Conservation (phyloP, 2,329 filamentous ascomycete species). For the Nothophaeocryptopus gaeumannii region DNA sequence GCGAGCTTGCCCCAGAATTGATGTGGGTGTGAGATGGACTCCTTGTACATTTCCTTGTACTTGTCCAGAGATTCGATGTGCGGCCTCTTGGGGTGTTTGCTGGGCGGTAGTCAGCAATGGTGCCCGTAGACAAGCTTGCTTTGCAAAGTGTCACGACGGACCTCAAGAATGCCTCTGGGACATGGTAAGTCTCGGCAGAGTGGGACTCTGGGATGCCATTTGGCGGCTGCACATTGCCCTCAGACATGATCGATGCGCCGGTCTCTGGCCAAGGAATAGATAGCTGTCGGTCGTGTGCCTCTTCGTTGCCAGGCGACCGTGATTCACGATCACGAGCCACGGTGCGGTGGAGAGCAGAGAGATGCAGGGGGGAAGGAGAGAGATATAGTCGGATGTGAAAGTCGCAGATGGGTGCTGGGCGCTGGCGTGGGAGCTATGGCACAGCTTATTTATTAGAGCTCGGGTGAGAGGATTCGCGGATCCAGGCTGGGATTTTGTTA, state of each 20-base stretch:
- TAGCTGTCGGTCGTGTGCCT: no score
- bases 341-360: no score
- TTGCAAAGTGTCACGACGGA: slow-evolving; percentile 27
- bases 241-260: slow-evolving; percentile 20
- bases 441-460: slow-evolving; percentile 8
- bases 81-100: slow-evolving; percentile 60
- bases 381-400: no score
- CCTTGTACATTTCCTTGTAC: slow-evolving; percentile 64
- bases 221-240: slow-evolving; percentile 20
- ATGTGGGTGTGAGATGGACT: slow-evolving; percentile 86
- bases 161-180: slow-evolving; percentile 39
- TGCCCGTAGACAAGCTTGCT: not conserved
- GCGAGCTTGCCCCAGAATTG: slow-evolving; percentile 87
- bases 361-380: no score
- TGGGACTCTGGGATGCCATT: slow-evolving; percentile 28
- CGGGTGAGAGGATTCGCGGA: slow-evolving; percentile 9
- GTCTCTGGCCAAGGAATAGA: no score
- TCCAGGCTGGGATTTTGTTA: slow-evolving; percentile 11
- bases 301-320: no score
- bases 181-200: slow-evolving; percentile 29
- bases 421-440: no score
- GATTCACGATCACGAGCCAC: no score
- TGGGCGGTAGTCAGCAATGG: slow-evolving; percentile 28
- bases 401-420: no score
- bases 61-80: slow-evolving; percentile 60